A percentile compares a stretch with the other conserved stretches of the same genome.
Conservation (phyloP, 2,329 filamentous ascomycete genomes). For the Alternaria rosae region DNA sequence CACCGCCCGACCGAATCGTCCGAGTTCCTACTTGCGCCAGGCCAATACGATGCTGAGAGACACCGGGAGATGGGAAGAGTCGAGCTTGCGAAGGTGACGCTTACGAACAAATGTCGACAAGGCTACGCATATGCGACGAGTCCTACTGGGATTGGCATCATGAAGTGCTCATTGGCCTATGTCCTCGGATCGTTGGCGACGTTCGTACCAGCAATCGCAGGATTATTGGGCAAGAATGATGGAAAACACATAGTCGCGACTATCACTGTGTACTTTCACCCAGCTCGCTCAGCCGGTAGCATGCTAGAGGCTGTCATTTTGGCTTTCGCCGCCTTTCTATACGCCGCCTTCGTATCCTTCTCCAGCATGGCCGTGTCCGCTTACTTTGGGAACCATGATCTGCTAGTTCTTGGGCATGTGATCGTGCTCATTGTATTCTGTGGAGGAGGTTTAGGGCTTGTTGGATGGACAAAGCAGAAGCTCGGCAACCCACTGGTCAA, state of each 20-base stretch:
- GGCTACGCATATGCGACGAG: conserved; percentile 71
- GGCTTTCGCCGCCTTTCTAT: conserved; percentile 78
- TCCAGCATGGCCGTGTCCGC: conserved; percentile 89
- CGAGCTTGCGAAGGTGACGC: conserved; percentile 45
- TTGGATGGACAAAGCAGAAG: conserved; percentile 86
- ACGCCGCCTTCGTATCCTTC: conserved; percentile 77
- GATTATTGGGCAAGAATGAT: conserved; percentile 80
- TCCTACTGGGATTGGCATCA: conserved; percentile 76
- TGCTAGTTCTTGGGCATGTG: conserved; percentile 75
- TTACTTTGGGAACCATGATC: conserved; percentile 73
- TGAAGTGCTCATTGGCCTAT: conserved; percentile 93
- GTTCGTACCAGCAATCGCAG: conserved; percentile 76
- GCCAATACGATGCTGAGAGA: conserved; percentile 36
- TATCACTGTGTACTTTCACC: conserved; percentile 94
- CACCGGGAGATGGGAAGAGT: conserved; percentile 43
- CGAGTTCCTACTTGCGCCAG: conserved; percentile 51
- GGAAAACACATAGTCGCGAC: conserved; percentile 95
- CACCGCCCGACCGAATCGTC: conserved; percentile 54
- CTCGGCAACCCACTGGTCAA: conserved; percentile 82
- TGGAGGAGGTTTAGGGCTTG: conserved; percentile 83
- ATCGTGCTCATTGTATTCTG: conserved; percentile 84
- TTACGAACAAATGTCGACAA: conserved; percentile 36
- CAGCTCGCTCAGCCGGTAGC: conserved; percentile 82
- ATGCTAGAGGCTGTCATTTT: conserved; percentile 87
- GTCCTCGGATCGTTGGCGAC: conserved; percentile 85